Conservation (phyloP, 2,329 filamentous ascomycete genomes). For the Botrytis byssoidea region DNA sequence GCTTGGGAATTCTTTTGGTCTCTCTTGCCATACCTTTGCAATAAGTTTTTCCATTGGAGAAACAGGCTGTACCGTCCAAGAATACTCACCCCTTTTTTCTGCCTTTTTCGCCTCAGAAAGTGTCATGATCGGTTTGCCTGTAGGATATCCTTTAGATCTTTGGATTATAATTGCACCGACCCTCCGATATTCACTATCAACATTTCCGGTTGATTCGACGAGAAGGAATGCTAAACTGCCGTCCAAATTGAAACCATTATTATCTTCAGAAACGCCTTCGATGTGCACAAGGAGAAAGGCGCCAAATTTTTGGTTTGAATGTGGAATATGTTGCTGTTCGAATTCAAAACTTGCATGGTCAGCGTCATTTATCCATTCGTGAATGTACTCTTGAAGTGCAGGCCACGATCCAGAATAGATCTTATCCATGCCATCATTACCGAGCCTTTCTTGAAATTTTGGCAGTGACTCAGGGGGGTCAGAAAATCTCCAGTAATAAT, state of each 20-base stretch:
- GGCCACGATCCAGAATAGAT: slow-evolving; percentile 9
- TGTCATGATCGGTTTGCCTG: not conserved
- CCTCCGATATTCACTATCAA: slow-evolving; percentile 22
- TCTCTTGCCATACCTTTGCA: slow-evolving; percentile 2
- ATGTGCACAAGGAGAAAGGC: slow-evolving; percentile 21
- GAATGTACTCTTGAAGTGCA: slow-evolving; percentile 19
- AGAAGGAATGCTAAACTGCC: slow-evolving; percentile 20
- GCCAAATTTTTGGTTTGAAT: slow-evolving; percentile 21
- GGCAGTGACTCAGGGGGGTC: slow-evolving; percentile 6
- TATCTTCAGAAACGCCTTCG: slow-evolving; percentile 15
- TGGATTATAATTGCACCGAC: slow-evolving; percentile 18
- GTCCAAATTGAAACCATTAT: not conserved
- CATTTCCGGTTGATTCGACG: slow-evolving; percentile 23
- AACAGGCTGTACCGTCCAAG: not conserved
- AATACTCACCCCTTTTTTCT: not conserved
- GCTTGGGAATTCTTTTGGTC: slow-evolving; percentile 4
- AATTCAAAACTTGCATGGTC: slow-evolving; percentile 23
- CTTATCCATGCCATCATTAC: not conserved
- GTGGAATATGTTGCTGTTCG: slow-evolving; percentile 26
- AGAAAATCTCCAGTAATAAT: slow-evolving; percentile 18
- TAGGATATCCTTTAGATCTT: not conserved
- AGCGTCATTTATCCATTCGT: slow-evolving; percentile 12
- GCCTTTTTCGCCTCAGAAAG: slow-evolving; percentile 10
- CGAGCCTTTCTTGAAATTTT: not conserved
- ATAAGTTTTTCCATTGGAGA: not conserved